These are phyloP conservation scores for Herpetomonas tarakana DNA, from an alignment of 208 protist genomes.

Conservation along the genomic window DNA sequence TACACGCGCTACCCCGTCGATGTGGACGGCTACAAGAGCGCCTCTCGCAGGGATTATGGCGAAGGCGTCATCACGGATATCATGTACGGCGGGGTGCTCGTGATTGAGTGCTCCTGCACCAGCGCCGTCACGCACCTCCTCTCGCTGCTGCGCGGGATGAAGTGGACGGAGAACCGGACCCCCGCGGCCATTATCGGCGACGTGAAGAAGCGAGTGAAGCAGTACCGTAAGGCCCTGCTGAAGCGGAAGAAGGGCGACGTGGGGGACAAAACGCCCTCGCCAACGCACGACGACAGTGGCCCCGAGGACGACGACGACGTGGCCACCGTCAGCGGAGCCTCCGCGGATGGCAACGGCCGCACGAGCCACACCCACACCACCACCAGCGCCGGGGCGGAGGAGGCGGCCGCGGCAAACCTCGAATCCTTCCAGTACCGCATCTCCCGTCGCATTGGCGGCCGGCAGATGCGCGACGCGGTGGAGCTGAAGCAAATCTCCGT, in stretches of 20 bases:
- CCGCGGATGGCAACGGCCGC: neutral
- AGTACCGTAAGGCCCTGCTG: neutral
- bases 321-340: too few species aligned
- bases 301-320: neutral
- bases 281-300: neutral
- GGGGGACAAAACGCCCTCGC: neutral
- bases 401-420: neutral
- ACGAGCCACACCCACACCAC: neutral
- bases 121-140: constrained; percentile 37
- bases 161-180: constrained; percentile 33
- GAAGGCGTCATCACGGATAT: constrained; percentile 84
- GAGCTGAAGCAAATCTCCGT: constrained; percentile 52
- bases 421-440: constrained; percentile 36
- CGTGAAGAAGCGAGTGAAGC: constrained; percentile 34
- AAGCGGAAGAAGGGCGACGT: neutral
- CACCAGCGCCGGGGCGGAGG: neutral
- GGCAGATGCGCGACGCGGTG: constrained; percentile 55
- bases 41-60: constrained; percentile 36
- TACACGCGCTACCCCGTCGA: constrained; percentile 54
- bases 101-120: constrained; percentile 55
- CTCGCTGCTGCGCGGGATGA: constrained; percentile 31
- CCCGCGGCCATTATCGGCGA: constrained; percentile 30
- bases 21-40: constrained; percentile 30
- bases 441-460: constrained; percentile 50
- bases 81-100: constrained; percentile 80